Evolutionary conservation across 306 rosid species (phyloP), one percentile per base, ranked within the genome.

Genomic region (Biancaea sappan): DNA sequence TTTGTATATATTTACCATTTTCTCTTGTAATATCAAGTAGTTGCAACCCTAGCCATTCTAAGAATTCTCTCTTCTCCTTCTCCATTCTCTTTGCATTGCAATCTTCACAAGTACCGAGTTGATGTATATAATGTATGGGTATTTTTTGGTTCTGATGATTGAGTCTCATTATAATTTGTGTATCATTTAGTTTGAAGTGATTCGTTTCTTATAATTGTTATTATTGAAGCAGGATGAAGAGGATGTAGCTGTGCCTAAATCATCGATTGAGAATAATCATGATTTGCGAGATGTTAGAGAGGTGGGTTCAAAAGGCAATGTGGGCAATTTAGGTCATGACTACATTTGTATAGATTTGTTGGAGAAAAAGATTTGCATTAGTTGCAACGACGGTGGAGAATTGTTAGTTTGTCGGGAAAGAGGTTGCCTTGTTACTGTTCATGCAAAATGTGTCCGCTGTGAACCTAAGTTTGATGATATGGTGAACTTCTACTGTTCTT

Each of bases 401-500:
- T 21, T 86, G 18, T 70, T 88, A 26, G 79, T 82, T 47, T 94
- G 97, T 78, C 9, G 72, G 52, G 90, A 50, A 76, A 83, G 24
- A 3, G 85, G 82, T n/a, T 90, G 96, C 65, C 88, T 86, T 14
- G 68, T 90, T 76, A 21, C 78, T 3, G 37, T 89, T 32, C 98
- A 94, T 29, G 79, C 71, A 66, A 74, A 32, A 38, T 94, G 98
- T 63, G 28, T 85, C 84, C 26, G 75, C 31, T 66, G 82, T 48
- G 37, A 87, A 32, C 93, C 98, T 59, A 71, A 60, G 18, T 86
- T 86, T 63, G 93, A 91, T 61, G 76, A 72, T 35, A 77, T 21
- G 3, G 97, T 96, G 2, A 76, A 71, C 35, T 90, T 85, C 77
- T 84, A 60, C 59, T 94, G 94, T 61, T 90, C 96, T 19, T 82